phyloP scores from a whole-genome alignment of 495 filamentous ascomycete species.

The Annulohypoxylon moriforme region DNA sequence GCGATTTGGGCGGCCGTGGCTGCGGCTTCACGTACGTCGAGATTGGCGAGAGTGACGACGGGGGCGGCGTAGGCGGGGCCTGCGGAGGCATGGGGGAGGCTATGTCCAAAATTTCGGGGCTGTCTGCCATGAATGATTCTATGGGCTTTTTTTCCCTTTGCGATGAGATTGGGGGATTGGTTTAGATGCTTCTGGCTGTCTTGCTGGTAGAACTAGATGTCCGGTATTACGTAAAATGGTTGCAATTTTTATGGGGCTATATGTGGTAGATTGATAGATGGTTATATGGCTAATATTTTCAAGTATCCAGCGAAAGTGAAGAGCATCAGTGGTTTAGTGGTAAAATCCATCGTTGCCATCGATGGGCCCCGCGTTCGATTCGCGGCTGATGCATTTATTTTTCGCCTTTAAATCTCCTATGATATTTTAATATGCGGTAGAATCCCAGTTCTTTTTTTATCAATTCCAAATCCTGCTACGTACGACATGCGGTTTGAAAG shows the following conservation, averaged over 20 bases:
- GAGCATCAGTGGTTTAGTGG: constrained; percentile 62
- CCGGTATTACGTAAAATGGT: not conserved
- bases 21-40: constrained; percentile 47
- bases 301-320: not conserved
- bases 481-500: no score
- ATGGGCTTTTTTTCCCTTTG: not conserved
- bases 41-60: constrained; percentile 22
- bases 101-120: not conserved
- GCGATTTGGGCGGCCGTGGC: constrained; percentile 53
- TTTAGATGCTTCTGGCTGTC: not conserved
- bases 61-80: constrained; percentile 29
- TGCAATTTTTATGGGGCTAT: not conserved
- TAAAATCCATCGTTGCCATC: constrained; percentile 67
- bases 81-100: constrained; percentile 24
- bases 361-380: constrained; percentile 65
- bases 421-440: not conserved
- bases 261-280: not conserved
- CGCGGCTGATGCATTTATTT: constrained; percentile 54
- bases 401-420: not conserved
- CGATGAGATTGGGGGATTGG: not conserved
- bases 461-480: no score
- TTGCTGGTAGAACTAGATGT: not conserved
- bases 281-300: not conserved
- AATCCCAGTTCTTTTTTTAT: not conserved
- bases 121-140: constrained; percentile 1